A percentile compares a stretch with the other conserved stretches of the same genome.
Evolutionary conservation across 257 asterid genomes (phyloP).

Genomic region (Penstemon barbatus): DNA sequence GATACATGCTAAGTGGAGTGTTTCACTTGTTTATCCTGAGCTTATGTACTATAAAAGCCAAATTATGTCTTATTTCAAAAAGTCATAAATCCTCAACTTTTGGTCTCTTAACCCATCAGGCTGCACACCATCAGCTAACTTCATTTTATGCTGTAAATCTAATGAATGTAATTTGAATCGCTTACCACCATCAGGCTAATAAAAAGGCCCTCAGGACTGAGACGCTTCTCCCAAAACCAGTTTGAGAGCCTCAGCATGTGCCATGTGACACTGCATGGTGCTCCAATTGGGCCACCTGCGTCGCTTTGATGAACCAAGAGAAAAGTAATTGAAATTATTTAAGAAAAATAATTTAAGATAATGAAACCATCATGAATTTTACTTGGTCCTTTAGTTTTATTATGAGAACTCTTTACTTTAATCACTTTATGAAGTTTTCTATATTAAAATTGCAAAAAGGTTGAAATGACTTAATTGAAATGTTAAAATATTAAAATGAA

Average conservation of each 20-base stretch:
- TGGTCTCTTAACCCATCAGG: not conserved
- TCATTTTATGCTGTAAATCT: not conserved
- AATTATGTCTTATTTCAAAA: conserved; percentile 14
- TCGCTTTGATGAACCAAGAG: conserved; percentile 7
- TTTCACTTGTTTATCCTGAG: not conserved
- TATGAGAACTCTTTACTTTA: conserved; percentile 9
- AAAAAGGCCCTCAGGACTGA: conserved; percentile 2
- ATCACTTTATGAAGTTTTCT: not conserved
- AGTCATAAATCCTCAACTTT: conserved; percentile 14
- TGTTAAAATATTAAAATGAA: no score
- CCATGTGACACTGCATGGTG: not conserved
- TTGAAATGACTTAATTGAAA: no score
- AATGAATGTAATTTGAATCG: conserved; percentile 1
- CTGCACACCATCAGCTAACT: not conserved
- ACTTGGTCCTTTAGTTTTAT: not conserved
- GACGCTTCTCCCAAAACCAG: not conserved
- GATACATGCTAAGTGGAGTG: conserved; percentile 3
- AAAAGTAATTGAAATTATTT: not conserved
- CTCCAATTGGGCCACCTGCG: not conserved
- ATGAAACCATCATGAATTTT: not conserved
- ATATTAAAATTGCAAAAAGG: not conserved
- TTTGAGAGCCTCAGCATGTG: not conserved
- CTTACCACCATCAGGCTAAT: conserved; percentile 1
- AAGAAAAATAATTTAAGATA: not conserved
- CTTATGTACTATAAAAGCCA: not conserved